Evolutionary conservation across 768 basidiomycete genomes (phyloP).

Genomic region (Mycena galopus): DNA sequence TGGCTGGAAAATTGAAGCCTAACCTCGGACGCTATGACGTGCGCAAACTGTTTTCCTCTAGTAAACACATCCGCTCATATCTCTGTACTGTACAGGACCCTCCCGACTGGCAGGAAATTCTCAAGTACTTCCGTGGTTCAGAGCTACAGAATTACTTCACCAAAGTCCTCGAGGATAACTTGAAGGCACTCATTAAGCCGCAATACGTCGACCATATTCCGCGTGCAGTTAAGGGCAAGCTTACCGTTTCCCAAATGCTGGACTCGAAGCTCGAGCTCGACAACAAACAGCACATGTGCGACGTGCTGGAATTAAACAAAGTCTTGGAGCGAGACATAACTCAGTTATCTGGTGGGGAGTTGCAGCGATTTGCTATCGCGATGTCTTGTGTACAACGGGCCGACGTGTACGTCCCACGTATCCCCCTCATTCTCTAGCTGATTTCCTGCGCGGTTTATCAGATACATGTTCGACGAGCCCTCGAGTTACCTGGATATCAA

Average conservation of each 20-base stretch:
- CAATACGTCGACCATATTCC: slow-evolving; percentile 99
- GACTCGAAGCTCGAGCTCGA: slow-evolving; percentile 90
- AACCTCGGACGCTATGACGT: slow-evolving; percentile 98
- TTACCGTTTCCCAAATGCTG: slow-evolving; percentile 93
- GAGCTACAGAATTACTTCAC: slow-evolving; percentile 99
- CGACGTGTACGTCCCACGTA: slow-evolving; percentile 80
- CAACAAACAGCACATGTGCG: slow-evolving; percentile 89
- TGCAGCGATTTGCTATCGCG: slow-evolving; percentile 98
- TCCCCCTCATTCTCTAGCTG: neutral
- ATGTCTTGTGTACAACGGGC: slow-evolving; percentile 96
- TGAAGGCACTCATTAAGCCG: slow-evolving; percentile 98
- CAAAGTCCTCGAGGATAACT: slow-evolving; percentile 97
- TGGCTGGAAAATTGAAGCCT: slow-evolving; percentile 97
- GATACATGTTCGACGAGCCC: slow-evolving; percentile 99
- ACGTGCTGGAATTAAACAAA: slow-evolving; percentile 88
- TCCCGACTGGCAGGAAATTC: slow-evolving; percentile 98
- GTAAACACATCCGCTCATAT: slow-evolving; percentile 20
- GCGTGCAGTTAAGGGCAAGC: slow-evolving; percentile 89
- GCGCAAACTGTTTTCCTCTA: slow-evolving; percentile 45
- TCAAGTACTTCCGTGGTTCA: slow-evolving; percentile 98
- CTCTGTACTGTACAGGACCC: slow-evolving; percentile 73
- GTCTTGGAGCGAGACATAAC: slow-evolving; percentile 87
- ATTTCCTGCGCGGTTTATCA: slow-evolving; percentile 44
- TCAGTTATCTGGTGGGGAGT: slow-evolving; percentile 95
- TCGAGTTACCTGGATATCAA: slow-evolving; percentile 98